These are phyloP conservation scores for Excoecaria cochinchinensis DNA, from an alignment of 345 rosid species.

Conservation along the genomic window DNA sequence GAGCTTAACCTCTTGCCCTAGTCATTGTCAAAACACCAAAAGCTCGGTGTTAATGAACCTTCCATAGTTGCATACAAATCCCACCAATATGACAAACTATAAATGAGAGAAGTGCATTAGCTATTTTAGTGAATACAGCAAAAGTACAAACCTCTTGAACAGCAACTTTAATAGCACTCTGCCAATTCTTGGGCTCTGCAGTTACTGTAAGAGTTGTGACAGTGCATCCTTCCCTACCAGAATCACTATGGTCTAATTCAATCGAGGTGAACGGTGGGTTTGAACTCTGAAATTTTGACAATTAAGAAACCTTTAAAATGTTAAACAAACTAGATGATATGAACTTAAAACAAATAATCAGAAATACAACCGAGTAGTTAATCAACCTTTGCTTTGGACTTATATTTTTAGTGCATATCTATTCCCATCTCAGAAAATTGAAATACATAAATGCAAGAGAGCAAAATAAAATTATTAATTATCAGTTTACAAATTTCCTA, in stretches of 20 bases:
- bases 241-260: constrained; percentile 99
- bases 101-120: background rate
- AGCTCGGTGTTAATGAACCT: background rate
- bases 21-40: background rate
- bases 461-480: background rate
- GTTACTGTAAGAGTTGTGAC: constrained; percentile 98
- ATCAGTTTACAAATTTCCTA: background rate
- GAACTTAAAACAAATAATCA: background rate
- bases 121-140: constrained; percentile 12
- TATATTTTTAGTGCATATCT: background rate
- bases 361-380: background rate
- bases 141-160: constrained; percentile 82
- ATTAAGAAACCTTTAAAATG: constrained; percentile 29
- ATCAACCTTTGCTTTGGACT: background rate
- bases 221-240: constrained; percentile 99
- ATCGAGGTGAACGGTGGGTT: constrained; percentile 98
- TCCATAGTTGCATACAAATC: background rate
- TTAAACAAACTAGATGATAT: constrained; percentile 6
- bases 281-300: constrained; percentile 71
- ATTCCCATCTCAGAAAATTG: background rate
- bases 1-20: no score
- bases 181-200: constrained; percentile 99
- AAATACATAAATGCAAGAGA: background rate
- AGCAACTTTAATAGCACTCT: constrained; percentile 87
- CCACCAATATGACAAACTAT: background rate